These are phyloP conservation scores for Akanthomyces dipterigenus DNA, from an alignment of 2,329 filamentous ascomycete species.

Conservation along the genomic window DNA sequence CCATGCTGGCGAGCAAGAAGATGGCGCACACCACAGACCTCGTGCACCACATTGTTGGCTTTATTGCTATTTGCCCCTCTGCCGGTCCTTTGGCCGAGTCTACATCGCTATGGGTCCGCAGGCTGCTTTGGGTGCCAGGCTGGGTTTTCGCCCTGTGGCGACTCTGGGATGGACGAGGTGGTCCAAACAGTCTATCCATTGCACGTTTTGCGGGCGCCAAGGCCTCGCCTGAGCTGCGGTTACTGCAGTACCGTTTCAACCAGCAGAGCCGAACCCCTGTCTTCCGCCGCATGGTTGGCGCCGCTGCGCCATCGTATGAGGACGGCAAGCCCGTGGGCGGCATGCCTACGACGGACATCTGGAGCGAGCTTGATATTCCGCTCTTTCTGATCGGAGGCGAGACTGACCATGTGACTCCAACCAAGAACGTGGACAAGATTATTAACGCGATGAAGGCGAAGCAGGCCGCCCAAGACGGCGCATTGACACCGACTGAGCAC, in stretches of 20 bases:
- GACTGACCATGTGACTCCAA: constrained; percentile 68
- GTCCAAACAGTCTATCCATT: constrained; percentile 71
- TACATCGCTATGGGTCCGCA: constrained; percentile 37
- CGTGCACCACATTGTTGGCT: constrained; percentile 60
- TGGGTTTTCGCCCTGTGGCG: constrained; percentile 71
- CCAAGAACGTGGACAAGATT: constrained; percentile 64
- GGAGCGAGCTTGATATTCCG: constrained; percentile 66
- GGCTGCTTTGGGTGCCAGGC: constrained; percentile 61
- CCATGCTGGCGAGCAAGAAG: constrained; percentile 52
- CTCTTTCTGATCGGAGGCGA: constrained; percentile 74
- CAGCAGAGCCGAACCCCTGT: constrained; percentile 75
- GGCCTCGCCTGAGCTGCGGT: constrained; percentile 58
- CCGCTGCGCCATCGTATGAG: constrained; percentile 56
- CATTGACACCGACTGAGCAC: neutral
- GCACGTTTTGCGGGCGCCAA: constrained; percentile 64
- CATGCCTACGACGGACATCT: constrained; percentile 61
- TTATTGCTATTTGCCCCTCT: constrained; percentile 77
- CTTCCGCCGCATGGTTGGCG: constrained; percentile 74
- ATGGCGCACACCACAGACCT: constrained; percentile 42
- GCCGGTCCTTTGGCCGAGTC: constrained; percentile 54
- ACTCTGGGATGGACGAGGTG: constrained; percentile 71
- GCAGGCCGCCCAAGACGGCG: constrained; percentile 7
- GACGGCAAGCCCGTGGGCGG: constrained; percentile 51
- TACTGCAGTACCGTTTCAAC: constrained; percentile 69
- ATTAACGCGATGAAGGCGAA: constrained; percentile 29